A percentile compares a stretch with the other conserved stretches of the same genome.
These are phyloP conservation scores for Discostella stelligeroides DNA, from an alignment of 108 stramenopile genomes.

Conservation along the genomic window DNA sequence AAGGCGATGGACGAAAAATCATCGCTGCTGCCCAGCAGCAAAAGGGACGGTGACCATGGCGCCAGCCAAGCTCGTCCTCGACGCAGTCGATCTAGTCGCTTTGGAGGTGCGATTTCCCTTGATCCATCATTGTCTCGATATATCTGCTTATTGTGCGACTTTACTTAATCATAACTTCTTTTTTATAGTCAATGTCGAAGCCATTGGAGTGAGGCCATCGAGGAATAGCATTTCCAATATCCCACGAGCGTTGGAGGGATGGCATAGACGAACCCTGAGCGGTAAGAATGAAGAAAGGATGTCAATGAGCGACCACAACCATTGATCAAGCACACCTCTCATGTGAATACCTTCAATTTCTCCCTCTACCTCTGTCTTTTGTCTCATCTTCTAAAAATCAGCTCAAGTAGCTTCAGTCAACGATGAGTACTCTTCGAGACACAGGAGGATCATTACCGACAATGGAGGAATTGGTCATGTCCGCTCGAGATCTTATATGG, in stretches of 20 bases:
- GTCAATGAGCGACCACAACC: not conserved
- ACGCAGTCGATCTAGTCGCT: slow-evolving; percentile 1
- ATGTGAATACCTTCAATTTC: too few species aligned
- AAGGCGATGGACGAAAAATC: slow-evolving; percentile 7
- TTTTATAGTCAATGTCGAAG: slow-evolving; percentile 16
- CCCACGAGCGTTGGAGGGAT: slow-evolving; percentile 21
- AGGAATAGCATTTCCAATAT: slow-evolving; percentile 32
- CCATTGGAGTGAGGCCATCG: slow-evolving; percentile 15
- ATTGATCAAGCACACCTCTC: too few species aligned
- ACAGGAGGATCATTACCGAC: not conserved
- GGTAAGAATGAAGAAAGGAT: slow-evolving; percentile 17
- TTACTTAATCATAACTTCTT: slow-evolving; percentile 2
- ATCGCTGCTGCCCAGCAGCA: slow-evolving; percentile 11
- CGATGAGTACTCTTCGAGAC: not conserved
- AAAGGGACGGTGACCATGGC: slow-evolving; percentile 7
- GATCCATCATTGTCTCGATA: not conserved
- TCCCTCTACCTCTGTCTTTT: not conserved
- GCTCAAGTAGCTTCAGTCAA: not conserved
- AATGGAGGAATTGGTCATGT: slow-evolving; percentile 9
- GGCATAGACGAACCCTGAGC: slow-evolving; percentile 33
- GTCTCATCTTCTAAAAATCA: not conserved
- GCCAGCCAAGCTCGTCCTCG: not conserved
- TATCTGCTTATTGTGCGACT: too few species aligned
- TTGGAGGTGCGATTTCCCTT: slow-evolving; percentile 6
- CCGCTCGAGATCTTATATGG: slow-evolving; percentile 34